Base-by-base conservation (phyloP, 306 rosid species). In the Malus asiatica region DNA sequence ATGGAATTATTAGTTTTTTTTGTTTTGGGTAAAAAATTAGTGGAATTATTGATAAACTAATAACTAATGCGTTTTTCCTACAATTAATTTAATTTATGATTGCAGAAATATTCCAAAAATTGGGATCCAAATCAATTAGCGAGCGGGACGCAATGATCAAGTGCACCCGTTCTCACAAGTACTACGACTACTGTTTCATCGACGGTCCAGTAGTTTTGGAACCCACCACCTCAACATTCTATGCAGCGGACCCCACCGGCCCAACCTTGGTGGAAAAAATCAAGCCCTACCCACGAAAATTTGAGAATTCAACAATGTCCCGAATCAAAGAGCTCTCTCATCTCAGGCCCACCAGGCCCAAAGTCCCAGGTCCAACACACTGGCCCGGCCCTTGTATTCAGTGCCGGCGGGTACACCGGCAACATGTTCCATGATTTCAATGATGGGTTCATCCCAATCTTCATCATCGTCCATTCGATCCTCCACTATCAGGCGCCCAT, bases 401-500 rank as follows among this genome's bases (percentile, higher is more conserved):
- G 85, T 55, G 85, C 80, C 0, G 84, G 66, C 4, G 84, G 87
- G 64, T 80, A 82, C 84, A 77, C 87, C 19, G 85, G 87, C 3
- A 86, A 86, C 90, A 76, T 86, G 78, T 88, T 67, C 68, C 92
- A 86, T 4, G 92, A 84, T 16, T 84, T 88, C 75, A 84, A 70
- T 7, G 88, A 86, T 13, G 92, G 85, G 8, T 69, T 88, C 76
- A 75, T 86, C 52, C 92, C 87, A 0, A 76, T 84, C 51, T 88
- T 27, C 77, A 84, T 86, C 74, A 82, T 83, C 15, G 3, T 75
- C 76, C 68, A 84, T 4, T 62, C 89, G 0, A 2, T 86, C 27
- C 45, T 79, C 6, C 42, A 20, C 3, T 35, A 70, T 8, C 84
- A 74, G 46, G 46, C 62, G 0, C 11, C 79, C 1, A 69, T 88